These are phyloP conservation scores for Echinosphaeria canescens DNA, from an alignment of 2,329 filamentous ascomycete genomes.

Conservation along the genomic window DNA sequence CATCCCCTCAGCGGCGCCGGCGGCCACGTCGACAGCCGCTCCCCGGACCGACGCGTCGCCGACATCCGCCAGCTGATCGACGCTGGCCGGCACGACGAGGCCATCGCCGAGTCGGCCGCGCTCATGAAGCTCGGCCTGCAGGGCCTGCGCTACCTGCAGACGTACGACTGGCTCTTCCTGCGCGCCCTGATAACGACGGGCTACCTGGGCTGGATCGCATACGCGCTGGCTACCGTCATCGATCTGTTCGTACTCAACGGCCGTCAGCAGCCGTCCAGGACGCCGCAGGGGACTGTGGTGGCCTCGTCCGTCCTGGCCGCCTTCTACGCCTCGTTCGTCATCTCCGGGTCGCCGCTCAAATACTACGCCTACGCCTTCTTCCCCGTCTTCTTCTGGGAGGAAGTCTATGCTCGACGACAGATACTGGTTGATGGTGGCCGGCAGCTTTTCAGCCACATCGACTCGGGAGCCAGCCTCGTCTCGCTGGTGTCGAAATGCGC, in stretches of 20 bases:
- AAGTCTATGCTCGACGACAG: constrained; percentile 59
- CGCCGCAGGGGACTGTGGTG: constrained; percentile 29
- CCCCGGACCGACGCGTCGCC: constrained; percentile 42
- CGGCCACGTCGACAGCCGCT: constrained; percentile 26
- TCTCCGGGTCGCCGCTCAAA: constrained; percentile 57
- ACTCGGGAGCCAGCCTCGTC: constrained; percentile 30
- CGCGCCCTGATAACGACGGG: constrained; percentile 73
- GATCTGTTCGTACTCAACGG: constrained; percentile 71
- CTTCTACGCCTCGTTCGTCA: constrained; percentile 58
- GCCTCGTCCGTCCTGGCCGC: constrained; percentile 60
- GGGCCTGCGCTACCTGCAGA: constrained; percentile 84
- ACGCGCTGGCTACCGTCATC: constrained; percentile 72
- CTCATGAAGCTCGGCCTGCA: constrained; percentile 60
- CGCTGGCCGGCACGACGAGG: constrained; percentile 43
- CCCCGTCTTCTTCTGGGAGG: constrained; percentile 91
- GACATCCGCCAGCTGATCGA: constrained; percentile 49
- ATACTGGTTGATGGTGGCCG: constrained; percentile 45
- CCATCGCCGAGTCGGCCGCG: constrained; percentile 57
- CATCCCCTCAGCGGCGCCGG: constrained; percentile 34
- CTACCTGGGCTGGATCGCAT: constrained; percentile 91
- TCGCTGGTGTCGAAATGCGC: constrained; percentile 41
- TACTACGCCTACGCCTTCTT: constrained; percentile 92
- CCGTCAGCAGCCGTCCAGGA: constrained; percentile 40
- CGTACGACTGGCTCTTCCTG: constrained; percentile 95
- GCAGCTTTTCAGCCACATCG: constrained; percentile 47